Conservation (phyloP, 441 rosid genomes). For the Gossypium schwendimanii region DNA sequence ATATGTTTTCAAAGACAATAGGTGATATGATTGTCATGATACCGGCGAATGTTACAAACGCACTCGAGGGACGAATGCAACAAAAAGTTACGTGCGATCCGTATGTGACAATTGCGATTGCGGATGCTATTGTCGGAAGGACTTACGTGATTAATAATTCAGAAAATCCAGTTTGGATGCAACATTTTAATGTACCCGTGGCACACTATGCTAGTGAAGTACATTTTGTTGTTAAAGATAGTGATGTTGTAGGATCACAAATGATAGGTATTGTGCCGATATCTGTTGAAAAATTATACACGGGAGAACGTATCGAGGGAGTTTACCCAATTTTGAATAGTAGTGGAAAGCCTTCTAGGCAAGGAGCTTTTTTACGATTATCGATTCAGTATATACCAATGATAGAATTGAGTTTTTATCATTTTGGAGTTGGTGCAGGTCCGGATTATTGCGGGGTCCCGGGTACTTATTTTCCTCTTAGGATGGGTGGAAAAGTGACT, state of each 20-base stretch:
- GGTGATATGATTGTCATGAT: slow-evolving; percentile 48
- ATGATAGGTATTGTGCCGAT: slow-evolving; percentile 75
- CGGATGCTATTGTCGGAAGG: slow-evolving; percentile 63
- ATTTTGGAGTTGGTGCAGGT: slow-evolving; percentile 77
- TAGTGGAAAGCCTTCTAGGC: slow-evolving; percentile 74
- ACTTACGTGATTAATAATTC: slow-evolving; percentile 77
- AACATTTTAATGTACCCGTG: slow-evolving; percentile 82
- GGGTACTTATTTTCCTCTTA: slow-evolving; percentile 88
- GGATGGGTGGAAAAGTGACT: slow-evolving; percentile 77
- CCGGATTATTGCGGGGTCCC: slow-evolving; percentile 81
- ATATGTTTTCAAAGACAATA: slow-evolving; percentile 72
- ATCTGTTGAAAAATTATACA: slow-evolving; percentile 64
- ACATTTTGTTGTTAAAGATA: slow-evolving; percentile 82
- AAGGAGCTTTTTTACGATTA: slow-evolving; percentile 58
- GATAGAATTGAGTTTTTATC: slow-evolving; percentile 52
- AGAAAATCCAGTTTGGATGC: slow-evolving; percentile 87
- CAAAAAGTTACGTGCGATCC: slow-evolving; percentile 80
- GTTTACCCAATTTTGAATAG: slow-evolving; percentile 47
- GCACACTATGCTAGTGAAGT: slow-evolving; percentile 82
- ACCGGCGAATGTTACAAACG: slow-evolving; percentile 36
- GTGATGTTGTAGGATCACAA: slow-evolving; percentile 90
- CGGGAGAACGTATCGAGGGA: slow-evolving; percentile 65
- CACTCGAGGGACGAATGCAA: slow-evolving; percentile 46
- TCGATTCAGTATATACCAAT: slow-evolving; percentile 78
- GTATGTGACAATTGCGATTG: slow-evolving; percentile 65